These are phyloP conservation scores for Thalassia testudinum DNA, from an alignment of 116 monocot genomes.

Conservation along the genomic window DNA sequence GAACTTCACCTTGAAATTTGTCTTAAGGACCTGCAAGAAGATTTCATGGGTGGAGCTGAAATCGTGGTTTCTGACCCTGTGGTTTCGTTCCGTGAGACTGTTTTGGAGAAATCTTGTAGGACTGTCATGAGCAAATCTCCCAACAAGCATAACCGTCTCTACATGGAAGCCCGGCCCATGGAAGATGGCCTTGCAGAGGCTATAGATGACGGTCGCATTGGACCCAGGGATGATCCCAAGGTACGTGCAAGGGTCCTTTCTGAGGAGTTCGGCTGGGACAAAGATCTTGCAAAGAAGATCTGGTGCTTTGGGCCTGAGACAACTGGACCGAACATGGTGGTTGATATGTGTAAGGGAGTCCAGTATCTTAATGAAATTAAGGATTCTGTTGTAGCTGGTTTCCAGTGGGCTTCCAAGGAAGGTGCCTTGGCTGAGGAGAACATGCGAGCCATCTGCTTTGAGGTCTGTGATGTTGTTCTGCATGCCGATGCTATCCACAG, in stretches of 20 bases:
- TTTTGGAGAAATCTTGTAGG: conserved; percentile 18
- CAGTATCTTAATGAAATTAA: conserved; percentile 30
- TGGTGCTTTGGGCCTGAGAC: conserved; percentile 31
- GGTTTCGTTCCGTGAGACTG: conserved; percentile 28
- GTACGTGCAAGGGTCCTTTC: conserved; percentile 15
- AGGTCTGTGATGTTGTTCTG: conserved; percentile 29
- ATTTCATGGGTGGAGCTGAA: conserved; percentile 28
- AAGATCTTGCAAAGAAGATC: conserved; percentile 33
- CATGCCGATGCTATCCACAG: conserved; percentile 37
- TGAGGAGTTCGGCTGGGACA: conserved; percentile 29
- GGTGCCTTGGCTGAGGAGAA: conserved; percentile 30
- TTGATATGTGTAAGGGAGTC: conserved; percentile 32
- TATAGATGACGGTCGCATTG: conserved; percentile 24
- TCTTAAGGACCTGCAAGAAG: conserved; percentile 19
- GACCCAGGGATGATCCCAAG: conserved; percentile 21
- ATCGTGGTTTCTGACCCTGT: conserved; percentile 16
- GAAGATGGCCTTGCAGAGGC: conserved; percentile 23
- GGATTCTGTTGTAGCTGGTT: conserved; percentile 28
- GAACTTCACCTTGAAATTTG: conserved; percentile 30
- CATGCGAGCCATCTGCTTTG: conserved; percentile 33
- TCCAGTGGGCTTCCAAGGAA: conserved; percentile 37
- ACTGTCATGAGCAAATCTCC: conserved; percentile 33
- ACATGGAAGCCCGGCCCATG: conserved; percentile 27
- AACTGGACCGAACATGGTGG: conserved; percentile 26
- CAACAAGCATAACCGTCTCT: conserved; percentile 27